Evolutionary conservation across 768 basidiomycete species (phyloP).

Genomic region (Rhizopogon sp.): DNA sequence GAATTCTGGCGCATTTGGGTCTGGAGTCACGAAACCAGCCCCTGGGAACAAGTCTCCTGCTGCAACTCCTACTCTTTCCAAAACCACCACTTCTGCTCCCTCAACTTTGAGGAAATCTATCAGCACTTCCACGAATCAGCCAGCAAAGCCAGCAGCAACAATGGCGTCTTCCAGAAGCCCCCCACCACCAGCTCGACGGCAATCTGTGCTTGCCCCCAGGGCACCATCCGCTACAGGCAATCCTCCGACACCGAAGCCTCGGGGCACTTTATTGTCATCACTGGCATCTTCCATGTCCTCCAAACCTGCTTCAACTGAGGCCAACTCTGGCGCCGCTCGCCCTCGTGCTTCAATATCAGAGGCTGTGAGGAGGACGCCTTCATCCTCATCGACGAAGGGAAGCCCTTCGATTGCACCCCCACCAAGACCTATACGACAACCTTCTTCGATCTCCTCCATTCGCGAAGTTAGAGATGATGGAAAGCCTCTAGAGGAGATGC

Average conservation of each 20-base stretch:
- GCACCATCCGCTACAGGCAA: conserved; percentile 35
- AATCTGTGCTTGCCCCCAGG: conserved; percentile 29
- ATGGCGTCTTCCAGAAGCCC: conserved; percentile 28
- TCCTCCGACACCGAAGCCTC: conserved; percentile 33
- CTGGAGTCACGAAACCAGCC: conserved; percentile 45
- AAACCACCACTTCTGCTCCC: conserved; percentile 20
- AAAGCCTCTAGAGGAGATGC: conserved; percentile 53
- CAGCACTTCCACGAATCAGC: conserved; percentile 22
- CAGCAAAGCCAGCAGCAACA: conserved; percentile 24
- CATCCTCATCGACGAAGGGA: conserved; percentile 31
- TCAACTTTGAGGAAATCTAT: conserved; percentile 24
- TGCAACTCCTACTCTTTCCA: conserved; percentile 25
- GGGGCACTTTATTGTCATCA: conserved; percentile 25
- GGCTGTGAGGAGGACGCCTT: conserved; percentile 47
- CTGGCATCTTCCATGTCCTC: conserved; percentile 17
- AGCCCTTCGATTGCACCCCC: conserved; percentile 29
- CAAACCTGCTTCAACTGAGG: conserved; percentile 16
- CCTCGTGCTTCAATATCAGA: conserved; percentile 70
- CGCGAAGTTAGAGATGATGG: conserved; percentile 61
- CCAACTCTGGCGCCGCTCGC: conserved; percentile 33
- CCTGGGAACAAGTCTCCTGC: conserved; percentile 37
- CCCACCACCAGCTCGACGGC: conserved; percentile 27
- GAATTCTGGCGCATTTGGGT: conserved; percentile 61
- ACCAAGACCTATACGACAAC: conserved; percentile 40
- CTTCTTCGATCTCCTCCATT: conserved; percentile 70